Evolutionary conservation across 2,329 filamentous ascomycete genomes (phyloP).

Genomic region (Metarhizium rileyi): DNA sequence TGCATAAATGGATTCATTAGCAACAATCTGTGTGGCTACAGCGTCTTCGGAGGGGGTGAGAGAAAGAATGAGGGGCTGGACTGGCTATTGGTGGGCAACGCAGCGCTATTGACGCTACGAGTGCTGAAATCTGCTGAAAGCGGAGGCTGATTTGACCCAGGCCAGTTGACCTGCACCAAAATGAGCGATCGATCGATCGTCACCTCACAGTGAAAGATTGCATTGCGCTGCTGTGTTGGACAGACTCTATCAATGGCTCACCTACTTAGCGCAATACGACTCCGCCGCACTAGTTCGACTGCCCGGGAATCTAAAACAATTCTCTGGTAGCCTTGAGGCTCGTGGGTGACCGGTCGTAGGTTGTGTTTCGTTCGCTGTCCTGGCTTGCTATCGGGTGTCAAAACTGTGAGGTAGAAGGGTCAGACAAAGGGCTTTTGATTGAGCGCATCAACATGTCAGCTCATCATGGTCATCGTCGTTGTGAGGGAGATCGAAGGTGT

Average conservation of each 20-base stretch:
- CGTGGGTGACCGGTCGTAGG: neutral
- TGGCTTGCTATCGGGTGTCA: neutral
- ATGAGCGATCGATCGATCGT: conserved; percentile 4
- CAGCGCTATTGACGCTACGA: neutral
- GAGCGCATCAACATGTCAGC: neutral
- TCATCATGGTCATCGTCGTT: neutral
- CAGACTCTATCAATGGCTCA: neutral
- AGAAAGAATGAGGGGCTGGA: neutral
- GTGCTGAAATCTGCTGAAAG: neutral
- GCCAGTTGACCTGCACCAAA: no score
- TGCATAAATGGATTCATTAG: neutral
- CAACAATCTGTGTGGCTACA: neutral
- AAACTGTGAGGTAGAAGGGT: neutral
- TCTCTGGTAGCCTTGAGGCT: neutral
- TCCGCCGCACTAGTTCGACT: neutral
- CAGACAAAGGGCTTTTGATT: neutral
- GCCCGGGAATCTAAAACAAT: neutral
- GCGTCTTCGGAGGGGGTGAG: neutral
- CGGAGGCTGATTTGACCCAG: neutral
- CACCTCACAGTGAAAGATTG: neutral
- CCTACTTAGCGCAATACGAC: neutral
- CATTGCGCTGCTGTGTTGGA: neutral
- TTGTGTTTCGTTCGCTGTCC: neutral
- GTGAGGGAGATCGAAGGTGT: neutral
- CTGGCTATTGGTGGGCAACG: neutral